A percentile compares a stretch with the other conserved stretches of the same genome.
Conservation (phyloP, 805 yeast species). For the Zygotorulaspora chibaensis region DNA sequence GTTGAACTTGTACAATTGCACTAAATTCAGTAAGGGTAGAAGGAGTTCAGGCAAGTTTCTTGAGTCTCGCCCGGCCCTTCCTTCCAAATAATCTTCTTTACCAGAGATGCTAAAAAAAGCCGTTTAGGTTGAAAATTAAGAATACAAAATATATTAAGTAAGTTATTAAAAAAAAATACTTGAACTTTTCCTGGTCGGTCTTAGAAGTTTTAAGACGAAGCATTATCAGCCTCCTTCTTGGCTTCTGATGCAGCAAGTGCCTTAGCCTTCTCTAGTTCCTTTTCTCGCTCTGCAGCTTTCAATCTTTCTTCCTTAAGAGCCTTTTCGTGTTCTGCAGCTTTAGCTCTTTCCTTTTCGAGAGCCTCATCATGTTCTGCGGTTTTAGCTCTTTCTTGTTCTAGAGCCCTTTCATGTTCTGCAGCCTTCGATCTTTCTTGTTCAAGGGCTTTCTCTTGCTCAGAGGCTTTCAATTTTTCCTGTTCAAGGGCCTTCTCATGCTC, state of each 20-base stretch:
- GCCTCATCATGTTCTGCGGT: neutral
- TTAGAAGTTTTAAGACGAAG: constrained; percentile 2
- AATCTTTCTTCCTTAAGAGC: constrained; percentile 12
- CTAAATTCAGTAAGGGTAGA: neutral
- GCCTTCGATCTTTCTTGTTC: constrained; percentile 11
- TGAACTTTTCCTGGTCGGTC: constrained; percentile 2
- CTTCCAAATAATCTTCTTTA: neutral
- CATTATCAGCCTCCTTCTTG: constrained; percentile 9
- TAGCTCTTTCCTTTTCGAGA: constrained; percentile 9
- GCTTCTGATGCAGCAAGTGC: constrained; percentile 15
- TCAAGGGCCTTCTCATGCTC: neutral
- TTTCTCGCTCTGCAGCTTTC: constrained; percentile 9
- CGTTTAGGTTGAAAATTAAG: neutral
- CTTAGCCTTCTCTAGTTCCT: constrained; percentile 12
- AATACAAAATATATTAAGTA: neutral
- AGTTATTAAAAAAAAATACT: neutral
- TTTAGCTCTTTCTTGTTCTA: neutral
- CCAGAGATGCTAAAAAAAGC: neutral
- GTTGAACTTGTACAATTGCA: neutral
- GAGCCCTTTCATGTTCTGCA: constrained; percentile 2
- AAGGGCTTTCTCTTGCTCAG: neutral
- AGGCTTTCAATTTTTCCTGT: neutral
- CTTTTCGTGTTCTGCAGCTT: neutral
- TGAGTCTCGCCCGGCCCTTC: neutral
- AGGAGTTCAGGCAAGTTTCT: neutral